Evolutionary conservation across 1,139 yeast genomes (phyloP), one percentile per base, ranked within the genome.

Genomic region (Hanseniaspora sp.): DNA sequence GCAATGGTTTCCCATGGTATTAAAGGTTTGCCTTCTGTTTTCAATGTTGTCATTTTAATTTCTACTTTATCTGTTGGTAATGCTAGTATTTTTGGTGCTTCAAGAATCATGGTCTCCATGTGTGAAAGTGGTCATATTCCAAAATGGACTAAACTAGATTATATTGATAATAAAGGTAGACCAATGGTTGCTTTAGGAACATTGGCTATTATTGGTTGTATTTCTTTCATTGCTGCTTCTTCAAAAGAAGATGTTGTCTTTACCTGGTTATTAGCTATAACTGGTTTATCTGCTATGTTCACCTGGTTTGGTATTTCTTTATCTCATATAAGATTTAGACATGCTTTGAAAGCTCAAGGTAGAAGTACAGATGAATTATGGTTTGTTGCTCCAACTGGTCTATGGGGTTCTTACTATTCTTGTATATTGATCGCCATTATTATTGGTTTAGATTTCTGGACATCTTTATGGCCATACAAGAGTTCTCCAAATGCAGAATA

Each of bases 401-500:
- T 75, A 15, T 66, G 69, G 60, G 83, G 83, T 29, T 77, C 83
- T 0, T 67, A 69, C 59, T 74, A 71, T 63, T 82, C 82, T 23
- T 68, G 75, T 1, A 57, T 71, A 18, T 65, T 79, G 59, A 71
- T 75, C 60, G 53, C 73, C 23, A 64, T 80, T 56, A 80, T 83
- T 56, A 68, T 80, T 40, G 68, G 75, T 52, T 81, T 81, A 9
- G 79, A 79, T 63, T 79, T 80, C 59, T 86, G 84, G 70, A 78
- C 85, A 63, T 95, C 95, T 56, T 77, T 86, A 59, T 83, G 95
- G 48, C 82, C 95, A 1, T 74, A 87, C 57, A 86, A 86, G 53
- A 71, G 69, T 64, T 83, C 84, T 63, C 61, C 71, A 41, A 71
- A 69, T 64, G 85, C 87, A 11, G 61, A 64, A 31, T 71, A 63